These are phyloP conservation scores for Huntiella omanensis DNA, from an alignment of 2,329 filamentous ascomycete species.

Conservation along the genomic window DNA sequence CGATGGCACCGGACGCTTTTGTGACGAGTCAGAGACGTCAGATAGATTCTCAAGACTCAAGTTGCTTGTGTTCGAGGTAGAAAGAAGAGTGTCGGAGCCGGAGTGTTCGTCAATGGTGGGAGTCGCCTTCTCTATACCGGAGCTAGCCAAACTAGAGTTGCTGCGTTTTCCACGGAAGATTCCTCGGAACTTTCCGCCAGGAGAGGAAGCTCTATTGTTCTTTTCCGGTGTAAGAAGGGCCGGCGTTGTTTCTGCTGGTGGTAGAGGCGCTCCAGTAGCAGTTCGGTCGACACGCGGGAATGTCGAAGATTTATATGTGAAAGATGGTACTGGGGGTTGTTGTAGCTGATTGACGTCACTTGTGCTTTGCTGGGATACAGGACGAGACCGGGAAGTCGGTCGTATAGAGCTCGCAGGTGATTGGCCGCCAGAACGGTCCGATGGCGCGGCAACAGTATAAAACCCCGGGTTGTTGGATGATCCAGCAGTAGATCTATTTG, in stretches of 20 bases:
- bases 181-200: slow-evolving; percentile 51
- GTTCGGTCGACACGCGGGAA: slow-evolving; percentile 5
- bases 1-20: slow-evolving; percentile 3
- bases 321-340: slow-evolving; percentile 2
- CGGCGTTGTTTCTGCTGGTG: background rate
- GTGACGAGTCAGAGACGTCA: background rate
- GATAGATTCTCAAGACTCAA: no score
- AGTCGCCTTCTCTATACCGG: background rate
- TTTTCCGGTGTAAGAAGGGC: slow-evolving; percentile 23
- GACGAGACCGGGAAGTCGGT: slow-evolving; percentile 3
- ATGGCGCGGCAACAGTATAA: slow-evolving; percentile 9
- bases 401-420: slow-evolving; percentile 2
- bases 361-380: slow-evolving; percentile 2
- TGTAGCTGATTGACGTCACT: background rate
- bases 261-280: background rate
- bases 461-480: slow-evolving; percentile 2
- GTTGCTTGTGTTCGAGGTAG: background rate
- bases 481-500: slow-evolving; percentile 3
- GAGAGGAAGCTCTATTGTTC: slow-evolving; percentile 42
- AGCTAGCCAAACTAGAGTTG: slow-evolving; percentile 16
- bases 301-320: slow-evolving; percentile 6
- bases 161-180: slow-evolving; percentile 44
- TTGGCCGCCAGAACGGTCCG: slow-evolving; percentile 2
- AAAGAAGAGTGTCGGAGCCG: background rate
- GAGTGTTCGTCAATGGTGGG: background rate